phyloP scores from a whole-genome alignment of 306 rosid genomes.

The Cucurbita ficifolia region DNA sequence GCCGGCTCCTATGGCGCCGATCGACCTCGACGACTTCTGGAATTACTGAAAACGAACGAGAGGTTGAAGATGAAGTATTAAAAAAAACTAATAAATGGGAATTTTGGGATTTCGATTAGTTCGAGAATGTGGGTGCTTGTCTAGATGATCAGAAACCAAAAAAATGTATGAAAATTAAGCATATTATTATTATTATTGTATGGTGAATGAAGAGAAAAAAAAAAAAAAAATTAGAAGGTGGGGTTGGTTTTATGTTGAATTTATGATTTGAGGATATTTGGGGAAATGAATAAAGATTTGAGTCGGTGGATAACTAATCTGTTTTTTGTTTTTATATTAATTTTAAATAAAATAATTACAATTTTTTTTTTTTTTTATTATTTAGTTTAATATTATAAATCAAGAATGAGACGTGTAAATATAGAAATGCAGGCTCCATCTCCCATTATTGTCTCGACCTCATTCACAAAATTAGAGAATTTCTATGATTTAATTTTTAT shows the following conservation, averaged over 20 bases:
- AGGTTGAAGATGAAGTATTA: not conserved
- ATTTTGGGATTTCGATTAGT: not conserved
- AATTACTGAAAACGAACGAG: conserved; percentile 18
- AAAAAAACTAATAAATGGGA: not conserved
- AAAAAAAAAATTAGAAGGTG: not conserved
- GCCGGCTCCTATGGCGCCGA: conserved; percentile 19
- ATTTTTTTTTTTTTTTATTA: too few relatives aligned
- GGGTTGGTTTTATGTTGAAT: not conserved
- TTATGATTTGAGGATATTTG: not conserved
- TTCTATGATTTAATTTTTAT: too few relatives aligned
- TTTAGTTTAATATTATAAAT: too few relatives aligned
- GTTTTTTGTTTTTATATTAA: conserved; percentile 1
- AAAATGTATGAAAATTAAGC: not conserved
- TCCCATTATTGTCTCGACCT: not conserved
- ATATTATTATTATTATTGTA: not conserved
- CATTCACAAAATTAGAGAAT: not conserved
- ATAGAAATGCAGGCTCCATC: not conserved
- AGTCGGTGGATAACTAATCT: conserved; percentile 25
- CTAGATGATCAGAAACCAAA: not conserved
- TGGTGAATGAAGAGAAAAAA: not conserved
- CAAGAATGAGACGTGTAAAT: not conserved
- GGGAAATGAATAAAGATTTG: conserved; percentile 13
- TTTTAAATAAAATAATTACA: too few relatives aligned
- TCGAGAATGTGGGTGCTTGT: not conserved
- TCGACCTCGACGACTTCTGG: conserved; percentile 40